Conservation (phyloP, 2,329 filamentous ascomycete genomes). For the Akanthomyces lecanii region DNA sequence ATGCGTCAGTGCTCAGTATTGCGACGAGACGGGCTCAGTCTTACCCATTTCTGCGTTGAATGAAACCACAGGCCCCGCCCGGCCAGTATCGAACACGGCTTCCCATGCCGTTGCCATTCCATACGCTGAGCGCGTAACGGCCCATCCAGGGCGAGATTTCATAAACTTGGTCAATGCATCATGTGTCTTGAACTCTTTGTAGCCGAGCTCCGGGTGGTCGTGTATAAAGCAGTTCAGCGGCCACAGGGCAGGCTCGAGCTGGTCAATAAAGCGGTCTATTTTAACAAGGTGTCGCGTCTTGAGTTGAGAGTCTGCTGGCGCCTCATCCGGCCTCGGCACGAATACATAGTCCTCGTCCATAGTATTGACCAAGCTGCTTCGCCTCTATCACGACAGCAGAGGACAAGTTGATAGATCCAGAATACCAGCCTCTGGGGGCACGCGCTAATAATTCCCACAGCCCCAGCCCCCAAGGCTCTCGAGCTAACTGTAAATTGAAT, state of each 20-base stretch:
- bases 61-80: constrained; percentile 34
- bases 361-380: not conserved
- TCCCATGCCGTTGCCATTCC: constrained; percentile 42
- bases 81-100: constrained; percentile 36
- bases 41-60: constrained; percentile 38
- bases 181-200: constrained; percentile 40
- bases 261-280: constrained; percentile 24
- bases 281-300: constrained; percentile 26
- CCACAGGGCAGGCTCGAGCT: constrained; percentile 26
- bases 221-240: constrained; percentile 38
- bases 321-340: constrained; percentile 8
- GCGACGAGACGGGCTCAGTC: not conserved
- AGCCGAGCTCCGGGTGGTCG: constrained; percentile 40
- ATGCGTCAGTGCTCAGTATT: not conserved
- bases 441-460: not conserved
- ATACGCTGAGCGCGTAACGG: constrained; percentile 37
- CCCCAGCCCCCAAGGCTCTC: constrained; percentile 1
- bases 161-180: constrained; percentile 37
- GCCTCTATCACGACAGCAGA: too few relatives aligned
- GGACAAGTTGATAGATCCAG: not conserved
- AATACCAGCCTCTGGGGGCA: not conserved
- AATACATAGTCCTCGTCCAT: constrained; percentile 18
- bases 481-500: not conserved
- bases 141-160: constrained; percentile 31
- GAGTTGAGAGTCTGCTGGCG: not conserved